Evolutionary conservation across 2,329 filamentous ascomycete species (phyloP).

Genomic region (Coleophoma eucalyptorum): DNA sequence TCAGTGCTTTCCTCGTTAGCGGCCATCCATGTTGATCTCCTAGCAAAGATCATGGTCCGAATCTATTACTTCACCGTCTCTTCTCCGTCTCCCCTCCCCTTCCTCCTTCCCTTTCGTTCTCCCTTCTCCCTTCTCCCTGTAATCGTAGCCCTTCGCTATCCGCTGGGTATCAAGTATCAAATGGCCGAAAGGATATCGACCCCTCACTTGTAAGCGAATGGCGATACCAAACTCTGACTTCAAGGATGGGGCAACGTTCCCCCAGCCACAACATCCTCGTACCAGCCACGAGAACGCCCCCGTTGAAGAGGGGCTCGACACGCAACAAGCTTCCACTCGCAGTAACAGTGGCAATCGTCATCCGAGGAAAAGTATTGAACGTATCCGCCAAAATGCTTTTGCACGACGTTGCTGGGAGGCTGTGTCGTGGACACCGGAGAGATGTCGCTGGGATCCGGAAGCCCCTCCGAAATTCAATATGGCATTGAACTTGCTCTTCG

Average conservation of each 20-base stretch:
- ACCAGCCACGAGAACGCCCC: not conserved
- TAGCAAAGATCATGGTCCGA: no score
- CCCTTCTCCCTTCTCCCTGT: not conserved
- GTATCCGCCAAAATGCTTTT: slow-evolving; percentile 2
- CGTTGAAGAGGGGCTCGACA: not conserved
- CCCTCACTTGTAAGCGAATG: no score
- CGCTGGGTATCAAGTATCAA: not conserved
- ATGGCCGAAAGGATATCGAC: not conserved
- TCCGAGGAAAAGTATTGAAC: slow-evolving; percentile 9
- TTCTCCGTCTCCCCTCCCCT: no score
- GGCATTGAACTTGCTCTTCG: slow-evolving; percentile 65
- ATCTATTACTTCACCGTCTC: no score
- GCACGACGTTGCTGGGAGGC: slow-evolving; percentile 15
- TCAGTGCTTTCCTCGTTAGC: no score
- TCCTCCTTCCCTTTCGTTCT: not conserved
- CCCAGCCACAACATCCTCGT: not conserved
- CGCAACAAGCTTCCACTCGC: slow-evolving; percentile 2
- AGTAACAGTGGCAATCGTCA: slow-evolving; percentile 7
- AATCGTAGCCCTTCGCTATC: not conserved
- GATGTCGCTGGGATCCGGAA: slow-evolving; percentile 64
- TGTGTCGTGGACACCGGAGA: slow-evolving; percentile 57
- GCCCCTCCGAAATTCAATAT: slow-evolving; percentile 66
- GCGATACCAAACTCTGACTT: no score
- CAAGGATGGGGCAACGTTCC: not conserved
- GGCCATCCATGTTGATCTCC: no score